Percentiles rank a stretch among this genome's conserved stretches.
Evolutionary conservation across 1,284 basidiomycete genomes (phyloP).

Genomic region (Puccinia novopanici): DNA sequence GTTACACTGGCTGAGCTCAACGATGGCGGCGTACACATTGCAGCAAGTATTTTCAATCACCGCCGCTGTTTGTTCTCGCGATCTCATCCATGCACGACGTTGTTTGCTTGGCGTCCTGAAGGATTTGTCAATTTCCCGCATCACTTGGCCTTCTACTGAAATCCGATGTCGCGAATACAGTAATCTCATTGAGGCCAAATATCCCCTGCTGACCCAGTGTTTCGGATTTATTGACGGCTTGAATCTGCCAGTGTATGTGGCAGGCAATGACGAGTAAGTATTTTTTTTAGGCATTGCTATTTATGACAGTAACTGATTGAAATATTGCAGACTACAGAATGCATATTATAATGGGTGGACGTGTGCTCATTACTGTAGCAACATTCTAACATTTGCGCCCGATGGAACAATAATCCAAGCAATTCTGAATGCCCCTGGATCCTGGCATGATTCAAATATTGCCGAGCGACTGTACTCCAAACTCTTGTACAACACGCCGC

Average conservation of each 20-base stretch:
- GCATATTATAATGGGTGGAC: no score
- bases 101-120: background rate
- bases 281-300: background rate
- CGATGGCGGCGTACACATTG: background rate
- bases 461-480: background rate
- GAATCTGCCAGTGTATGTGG: background rate
- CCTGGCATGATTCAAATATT: background rate
- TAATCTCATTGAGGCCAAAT: background rate
- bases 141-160: background rate
- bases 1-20: no score
- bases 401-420: conserved; percentile 58
- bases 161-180: background rate
- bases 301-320: no score
- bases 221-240: conserved; percentile 17
- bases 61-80: background rate
- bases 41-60: background rate
- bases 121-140: background rate
- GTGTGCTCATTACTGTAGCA: background rate
- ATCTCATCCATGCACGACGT: background rate
- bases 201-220: background rate
- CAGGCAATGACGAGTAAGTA: conserved; percentile 13
- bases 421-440: conserved; percentile 58
- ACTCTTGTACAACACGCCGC: background rate
- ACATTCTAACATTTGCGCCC: background rate
- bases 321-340: background rate